Base-by-base conservation (phyloP, 768 basidiomycete species). In the Ramaria rubella region DNA sequence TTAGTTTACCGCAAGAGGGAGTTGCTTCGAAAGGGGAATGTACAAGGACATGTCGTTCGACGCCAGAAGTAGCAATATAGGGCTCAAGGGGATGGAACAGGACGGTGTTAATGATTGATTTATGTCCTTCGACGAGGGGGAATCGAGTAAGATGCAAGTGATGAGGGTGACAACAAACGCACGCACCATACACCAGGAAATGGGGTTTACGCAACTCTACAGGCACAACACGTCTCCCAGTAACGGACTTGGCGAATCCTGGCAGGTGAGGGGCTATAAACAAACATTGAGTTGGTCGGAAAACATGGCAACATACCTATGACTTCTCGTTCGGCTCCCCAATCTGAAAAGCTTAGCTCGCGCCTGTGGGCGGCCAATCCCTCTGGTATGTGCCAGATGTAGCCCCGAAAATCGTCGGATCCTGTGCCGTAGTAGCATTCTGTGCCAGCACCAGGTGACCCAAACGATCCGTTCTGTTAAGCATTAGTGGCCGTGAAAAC, bases 321-420 rank as follows among this genome's bases (percentile, higher is more conserved):
- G 58, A 67, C 66, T 65, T 45, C 59, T 60, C 52, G 67, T 60
- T 83, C 86, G 83, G 51, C 79, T 73, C 15, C 70, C 67, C 17
- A 69, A 27, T 34, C 36, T 14, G 45, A 34, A 14, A 31, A 58
- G 29, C 69, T 67, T 44, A 87, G 67, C 45, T 77, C 73, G 49
- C 68, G 66, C 42, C 87, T 74, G 58, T 69, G 68, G 24, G 75
- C 74, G 1, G 64, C 57, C 44, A 89, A 73, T 15, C 9, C 59
- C 12, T 76, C 63, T 3, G 90, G 90, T 33, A 93, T 72, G 61
- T 78, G 81, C 90, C 90, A 93, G 23, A 90, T 66, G 61, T 92
- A 92, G 19, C 77, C 81, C 34, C 82, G 75, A 65, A 91, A 92
- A 67, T 92, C 87, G 65, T 93, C 90, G 11, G 87, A 90, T 15